Evolutionary conservation across 805 yeast species (phyloP), one percentile per base, ranked within the genome.

Genomic region (Lipomyces chichibuensis): DNA sequence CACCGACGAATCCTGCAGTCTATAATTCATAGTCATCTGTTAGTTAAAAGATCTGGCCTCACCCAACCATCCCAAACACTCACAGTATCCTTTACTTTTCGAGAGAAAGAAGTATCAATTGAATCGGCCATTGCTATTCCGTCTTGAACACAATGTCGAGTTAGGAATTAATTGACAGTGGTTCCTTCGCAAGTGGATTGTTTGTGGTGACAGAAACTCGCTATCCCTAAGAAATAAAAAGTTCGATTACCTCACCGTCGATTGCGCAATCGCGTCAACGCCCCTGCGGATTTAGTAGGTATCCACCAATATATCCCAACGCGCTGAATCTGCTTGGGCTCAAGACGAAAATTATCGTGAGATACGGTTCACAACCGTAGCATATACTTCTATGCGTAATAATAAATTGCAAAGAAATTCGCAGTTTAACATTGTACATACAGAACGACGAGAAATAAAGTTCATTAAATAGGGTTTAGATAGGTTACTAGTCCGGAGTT

Each of bases 1-100:
- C 87, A 23, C 86, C 87, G 9, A 81, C 82, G 69, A 84, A 84
- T 5, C 87, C 87, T 3, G 87, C 85, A 7, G 84, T 74, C 70
- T 37, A 37, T 37, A 37, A 11, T 67, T 46, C 27, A 14, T 49
- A 14, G 20, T 20, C 23, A 78, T 76, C 32, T 3, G 20, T 27
- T 13, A 27, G 57, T n/a, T 29, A 14, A 23, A 33, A 37, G 4
- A 11, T 1, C 39, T 25, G 54, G 71, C 13, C 9, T 17, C 49
- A 23, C 13, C n/a, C 23, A 17, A 11, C 43, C 7, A 49, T 29
- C 2, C 11, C 17, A 0, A 46, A 49, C 27, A 54, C 66, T 29
- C 67, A 80, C 81, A 6, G 82, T 80, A 69, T 85, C 88, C 70
- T 85, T 85, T 46, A 78, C 80, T 73, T 85, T 85, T 33, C 88